These are phyloP conservation scores for Cordyceps javanica DNA, from an alignment of 2,329 filamentous ascomycete genomes.

Conservation along the genomic window DNA sequence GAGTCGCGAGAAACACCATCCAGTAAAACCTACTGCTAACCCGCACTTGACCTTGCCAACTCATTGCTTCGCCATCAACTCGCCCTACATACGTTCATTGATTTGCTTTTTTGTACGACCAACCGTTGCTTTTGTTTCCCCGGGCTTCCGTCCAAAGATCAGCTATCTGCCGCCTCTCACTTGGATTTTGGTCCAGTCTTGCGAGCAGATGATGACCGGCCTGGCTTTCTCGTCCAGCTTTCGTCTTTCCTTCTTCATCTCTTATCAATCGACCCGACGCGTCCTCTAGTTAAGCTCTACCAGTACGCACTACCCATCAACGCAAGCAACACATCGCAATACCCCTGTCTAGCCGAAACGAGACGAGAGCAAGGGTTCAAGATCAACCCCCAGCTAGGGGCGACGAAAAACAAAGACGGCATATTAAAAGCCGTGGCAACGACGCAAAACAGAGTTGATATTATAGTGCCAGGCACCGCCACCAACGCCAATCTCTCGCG, in stretches of 20 bases:
- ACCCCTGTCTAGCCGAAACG: constrained; percentile 8
- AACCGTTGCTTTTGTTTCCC: not conserved
- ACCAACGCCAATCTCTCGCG: constrained; percentile 2
- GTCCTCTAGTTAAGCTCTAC: no score
- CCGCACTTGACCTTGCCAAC: not conserved
- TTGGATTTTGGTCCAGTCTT: not conserved
- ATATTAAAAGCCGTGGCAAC: not conserved
- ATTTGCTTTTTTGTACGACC: not conserved
- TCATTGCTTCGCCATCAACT: not conserved
- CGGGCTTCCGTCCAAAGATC: not conserved
- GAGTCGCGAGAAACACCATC: not conserved
- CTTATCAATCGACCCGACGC: not conserved
- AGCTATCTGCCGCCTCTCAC: not conserved
- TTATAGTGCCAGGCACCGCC: not conserved
- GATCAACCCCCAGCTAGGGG: not conserved
- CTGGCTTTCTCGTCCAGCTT: not conserved
- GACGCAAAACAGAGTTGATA: not conserved
- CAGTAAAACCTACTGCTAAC: not conserved
- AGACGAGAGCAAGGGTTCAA: constrained; percentile 1
- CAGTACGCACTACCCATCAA: no score
- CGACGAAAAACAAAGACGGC: not conserved
- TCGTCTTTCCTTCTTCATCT: not conserved
- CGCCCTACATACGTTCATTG: not conserved
- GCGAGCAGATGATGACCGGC: not conserved
- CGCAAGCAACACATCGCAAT: not conserved